Evolutionary conservation across 2,329 filamentous ascomycete species (phyloP), one percentile per base, ranked within the genome.

Genomic region (Diaporthe amygdali): DNA sequence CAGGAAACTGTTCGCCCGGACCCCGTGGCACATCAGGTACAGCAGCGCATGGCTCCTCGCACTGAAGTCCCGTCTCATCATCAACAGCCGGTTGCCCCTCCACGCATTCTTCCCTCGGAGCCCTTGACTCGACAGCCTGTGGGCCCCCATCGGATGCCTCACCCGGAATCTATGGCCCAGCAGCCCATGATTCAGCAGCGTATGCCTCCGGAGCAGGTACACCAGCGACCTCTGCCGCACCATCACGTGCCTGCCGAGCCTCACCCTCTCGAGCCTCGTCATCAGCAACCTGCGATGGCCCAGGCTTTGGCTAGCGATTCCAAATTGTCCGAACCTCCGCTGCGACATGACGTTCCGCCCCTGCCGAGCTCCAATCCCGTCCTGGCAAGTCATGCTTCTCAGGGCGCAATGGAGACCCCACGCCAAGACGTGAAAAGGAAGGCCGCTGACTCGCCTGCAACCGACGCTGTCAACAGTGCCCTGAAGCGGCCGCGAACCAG

Each of bases 381-480:
- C 32, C 30, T 59, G 20, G 22, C 41, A 20, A 59, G 55, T n/a
- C 54, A 44, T 32, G 41, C 41, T n/a, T n/a, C 66, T 8, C n/a
- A 59, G 4, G 39, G 30, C 3, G 10, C 52, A 8, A 14, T 25
- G 1, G n/a, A 17, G 32, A 30, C 66, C 7, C 25, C 61, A 14
- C 69, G 69, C 34, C 71, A 64, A 27, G 70, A 73, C 9, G 25
- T 46, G 15, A 73, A 73, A 32, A 69, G 72, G 15, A 73, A 73
- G 47, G 70, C 63, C n/a, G 32, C 37, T 49, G 63, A 70, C 8
- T 51, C 55, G 27, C 32, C 66, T n/a, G 22, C 61, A 15, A 37
- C 14, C 20, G 54, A 55, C 20, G 39, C 68, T 10, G 49, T 20
- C 14, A 17, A 22, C 20, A 46, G 64, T 34, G 34, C 61, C 27